Conservation (phyloP, 129 eudicot genomes). For the Escallonia herrerae region DNA sequence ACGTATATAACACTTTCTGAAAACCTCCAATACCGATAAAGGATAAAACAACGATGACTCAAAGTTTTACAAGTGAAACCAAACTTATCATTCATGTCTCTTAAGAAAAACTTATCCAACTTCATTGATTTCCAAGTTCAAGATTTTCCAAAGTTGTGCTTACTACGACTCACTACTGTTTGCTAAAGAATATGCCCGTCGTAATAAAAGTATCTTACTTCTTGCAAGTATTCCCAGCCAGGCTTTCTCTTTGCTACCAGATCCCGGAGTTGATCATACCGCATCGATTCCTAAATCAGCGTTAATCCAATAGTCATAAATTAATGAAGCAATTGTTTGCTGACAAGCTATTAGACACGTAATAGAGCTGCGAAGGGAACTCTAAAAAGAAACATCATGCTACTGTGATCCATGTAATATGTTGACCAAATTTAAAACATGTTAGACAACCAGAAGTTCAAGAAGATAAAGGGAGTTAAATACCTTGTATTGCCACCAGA, state of each 20-base stretch:
- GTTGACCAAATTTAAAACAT: not conserved
- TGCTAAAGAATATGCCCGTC: not conserved
- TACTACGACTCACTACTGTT: not conserved
- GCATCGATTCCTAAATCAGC: constrained; percentile 67
- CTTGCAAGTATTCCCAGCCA: constrained; percentile 96
- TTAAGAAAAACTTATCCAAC: too few relatives aligned
- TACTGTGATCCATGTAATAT: not conserved
- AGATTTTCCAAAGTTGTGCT: not conserved
- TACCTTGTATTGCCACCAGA: constrained; percentile 98
- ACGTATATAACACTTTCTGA: too few relatives aligned
- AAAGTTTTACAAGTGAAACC: too few relatives aligned
- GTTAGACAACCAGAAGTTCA: not conserved
- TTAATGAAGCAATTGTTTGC: not conserved
- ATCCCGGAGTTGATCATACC: constrained; percentile 85
- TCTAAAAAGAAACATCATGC: not conserved
- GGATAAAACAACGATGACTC: too few relatives aligned
- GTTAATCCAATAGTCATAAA: constrained; percentile 7
- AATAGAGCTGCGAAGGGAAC: constrained; percentile 1
- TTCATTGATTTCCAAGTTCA: too few relatives aligned
- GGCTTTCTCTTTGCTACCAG: constrained; percentile 75
- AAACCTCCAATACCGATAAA: too few relatives aligned
- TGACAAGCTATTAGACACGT: not conserved
- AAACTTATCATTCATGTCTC: too few relatives aligned
- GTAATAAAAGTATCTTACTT: constrained; percentile 42
- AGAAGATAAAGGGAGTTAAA: constrained; percentile 2